Evolutionary conservation across 768 basidiomycete genomes (phyloP).

Genomic region (Boletus subcaerulescens): DNA sequence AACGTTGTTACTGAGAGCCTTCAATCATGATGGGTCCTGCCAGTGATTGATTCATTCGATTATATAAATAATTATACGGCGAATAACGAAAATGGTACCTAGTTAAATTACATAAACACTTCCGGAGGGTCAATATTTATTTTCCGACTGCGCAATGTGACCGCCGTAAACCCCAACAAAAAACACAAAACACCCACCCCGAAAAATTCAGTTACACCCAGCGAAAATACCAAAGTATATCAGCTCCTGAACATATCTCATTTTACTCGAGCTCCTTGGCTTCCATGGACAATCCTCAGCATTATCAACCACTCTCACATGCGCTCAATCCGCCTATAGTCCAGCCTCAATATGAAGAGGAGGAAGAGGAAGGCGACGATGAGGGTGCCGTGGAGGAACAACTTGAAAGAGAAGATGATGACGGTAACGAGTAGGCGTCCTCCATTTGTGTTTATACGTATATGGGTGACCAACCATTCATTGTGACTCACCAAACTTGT

Average conservation of each 20-base stretch:
- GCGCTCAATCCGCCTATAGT: conserved; percentile 58
- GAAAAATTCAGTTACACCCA: conserved; percentile 32
- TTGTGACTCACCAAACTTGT: conserved; percentile 8
- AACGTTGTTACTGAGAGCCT: no score
- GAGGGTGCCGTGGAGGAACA: conserved; percentile 73
- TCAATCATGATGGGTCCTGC: no score
- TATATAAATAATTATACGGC: no score
- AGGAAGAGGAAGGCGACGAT: conserved; percentile 72
- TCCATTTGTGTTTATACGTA: conserved; percentile 6
- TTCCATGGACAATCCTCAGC: conserved; percentile 66
- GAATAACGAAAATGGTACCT: neutral
- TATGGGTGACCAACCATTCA: neutral
- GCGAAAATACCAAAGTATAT: conserved; percentile 26
- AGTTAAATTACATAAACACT: conserved; percentile 19
- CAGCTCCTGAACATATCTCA: conserved; percentile 25
- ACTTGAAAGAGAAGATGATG: conserved; percentile 48
- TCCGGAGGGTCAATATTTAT: conserved; percentile 22
- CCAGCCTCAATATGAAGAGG: conserved; percentile 43
- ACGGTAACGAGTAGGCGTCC: conserved; percentile 33
- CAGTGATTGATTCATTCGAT: no score
- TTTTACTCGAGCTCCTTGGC: neutral
- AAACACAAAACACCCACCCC: conserved; percentile 23
- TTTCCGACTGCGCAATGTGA: conserved; percentile 26
- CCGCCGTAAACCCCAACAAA: conserved; percentile 28
- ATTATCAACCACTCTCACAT: conserved; percentile 79